Evolutionary conservation across 1,139 yeast genomes (phyloP).

Genomic region (Pichia sp.): DNA sequence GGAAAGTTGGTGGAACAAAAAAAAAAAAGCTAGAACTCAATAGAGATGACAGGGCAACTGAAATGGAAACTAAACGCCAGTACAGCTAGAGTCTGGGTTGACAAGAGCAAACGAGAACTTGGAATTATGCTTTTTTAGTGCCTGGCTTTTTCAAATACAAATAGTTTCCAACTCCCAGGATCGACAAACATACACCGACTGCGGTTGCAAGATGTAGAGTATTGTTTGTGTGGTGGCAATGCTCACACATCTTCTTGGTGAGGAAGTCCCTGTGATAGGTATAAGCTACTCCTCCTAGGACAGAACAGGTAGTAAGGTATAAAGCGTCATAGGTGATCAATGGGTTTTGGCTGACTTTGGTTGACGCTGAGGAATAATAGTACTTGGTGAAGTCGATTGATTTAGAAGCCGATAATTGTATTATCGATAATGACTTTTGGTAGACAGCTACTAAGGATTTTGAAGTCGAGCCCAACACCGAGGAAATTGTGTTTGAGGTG

Average conservation of each 20-base stretch:
- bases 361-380: not conserved
- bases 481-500: not conserved
- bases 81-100: not conserved
- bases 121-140: conserved; percentile 7
- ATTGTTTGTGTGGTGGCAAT: conserved; percentile 5
- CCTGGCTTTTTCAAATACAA: conserved; percentile 13
- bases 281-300: conserved; percentile 9
- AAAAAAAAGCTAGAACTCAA: not conserved
- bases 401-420: not conserved
- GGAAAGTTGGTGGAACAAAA: not conserved
- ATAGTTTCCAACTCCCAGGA: conserved; percentile 18
- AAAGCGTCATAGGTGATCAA: conserved; percentile 12
- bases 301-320: conserved; percentile 8
- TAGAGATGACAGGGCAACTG: not conserved
- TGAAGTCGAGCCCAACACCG: not conserved
- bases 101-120: not conserved
- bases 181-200: conserved; percentile 6
- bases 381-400: conserved; percentile 6
- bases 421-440: not conserved
- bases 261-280: conserved; percentile 10
- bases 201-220: conserved; percentile 10
- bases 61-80: not conserved
- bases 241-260: conserved; percentile 6
- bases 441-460: conserved; percentile 1
- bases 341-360: conserved; percentile 9